Evolutionary conservation across 106 monocot species (phyloP).

Genomic region (Acorus calamus): DNA sequence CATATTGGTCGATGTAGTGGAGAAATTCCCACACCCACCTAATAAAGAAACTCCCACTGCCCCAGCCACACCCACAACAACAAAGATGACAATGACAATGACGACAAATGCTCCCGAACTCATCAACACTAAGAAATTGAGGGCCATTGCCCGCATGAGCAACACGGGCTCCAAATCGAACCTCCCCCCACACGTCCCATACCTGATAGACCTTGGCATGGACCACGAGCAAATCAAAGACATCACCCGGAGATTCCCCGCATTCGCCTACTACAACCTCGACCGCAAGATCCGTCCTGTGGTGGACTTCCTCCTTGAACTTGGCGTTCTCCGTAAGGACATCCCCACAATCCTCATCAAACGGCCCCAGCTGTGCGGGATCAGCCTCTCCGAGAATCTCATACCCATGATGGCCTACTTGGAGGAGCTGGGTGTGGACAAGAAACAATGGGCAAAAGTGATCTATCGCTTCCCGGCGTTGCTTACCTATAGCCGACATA

Average conservation of each 20-base stretch:
- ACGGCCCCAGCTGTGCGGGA: slow-evolving; percentile 91
- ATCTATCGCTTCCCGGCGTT: slow-evolving; percentile 82
- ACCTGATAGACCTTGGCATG: slow-evolving; percentile 79
- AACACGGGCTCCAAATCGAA: slow-evolving; percentile 33
- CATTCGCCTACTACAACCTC: slow-evolving; percentile 90
- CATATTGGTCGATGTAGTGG: slow-evolving; percentile 49
- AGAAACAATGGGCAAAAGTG: slow-evolving; percentile 75
- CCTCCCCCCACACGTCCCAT: slow-evolving; percentile 45
- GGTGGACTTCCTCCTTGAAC: slow-evolving; percentile 69
- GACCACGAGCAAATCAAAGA: slow-evolving; percentile 56
- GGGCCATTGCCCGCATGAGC: slow-evolving; percentile 63
- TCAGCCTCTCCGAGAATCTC: slow-evolving; percentile 81
- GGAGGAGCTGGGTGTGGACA: slow-evolving; percentile 77
- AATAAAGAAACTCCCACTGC: slow-evolving; percentile 18
- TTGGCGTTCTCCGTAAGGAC: slow-evolving; percentile 49
- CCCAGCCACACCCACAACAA: slow-evolving; percentile 3
- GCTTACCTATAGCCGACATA: slow-evolving; percentile 82
- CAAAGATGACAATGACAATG: too few relatives aligned
- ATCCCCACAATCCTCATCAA: slow-evolving; percentile 72
- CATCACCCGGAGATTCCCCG: slow-evolving; percentile 56
- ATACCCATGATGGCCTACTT: slow-evolving; percentile 79
- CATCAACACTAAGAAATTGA: slow-evolving; percentile 40
- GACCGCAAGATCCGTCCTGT: slow-evolving; percentile 82
- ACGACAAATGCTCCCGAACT: neutral
- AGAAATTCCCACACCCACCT: slow-evolving; percentile 69